phyloP scores from a whole-genome alignment of 2,329 filamentous ascomycete genomes.

The Xylaria polymorpha region DNA sequence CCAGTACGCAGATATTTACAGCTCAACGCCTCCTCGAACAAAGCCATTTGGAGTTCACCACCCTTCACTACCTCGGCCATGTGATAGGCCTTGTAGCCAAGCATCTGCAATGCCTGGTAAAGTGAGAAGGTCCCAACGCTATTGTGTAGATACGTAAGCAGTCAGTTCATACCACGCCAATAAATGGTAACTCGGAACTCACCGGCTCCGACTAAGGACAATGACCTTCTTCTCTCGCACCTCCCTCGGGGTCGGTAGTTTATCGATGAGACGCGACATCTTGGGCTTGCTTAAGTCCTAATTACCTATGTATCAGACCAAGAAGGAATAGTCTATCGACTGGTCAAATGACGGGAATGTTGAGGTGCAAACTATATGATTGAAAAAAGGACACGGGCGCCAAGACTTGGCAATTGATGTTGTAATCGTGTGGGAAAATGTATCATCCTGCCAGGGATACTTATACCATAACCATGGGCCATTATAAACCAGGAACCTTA shows the following conservation, averaged over 20 bases:
- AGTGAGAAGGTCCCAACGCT: slow-evolving; percentile 45
- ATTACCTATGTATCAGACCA: not conserved
- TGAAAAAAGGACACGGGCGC: not conserved
- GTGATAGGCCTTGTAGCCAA: slow-evolving; percentile 44
- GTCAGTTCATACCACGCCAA: not conserved
- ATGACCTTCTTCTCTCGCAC: slow-evolving; percentile 41
- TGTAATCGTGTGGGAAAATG: slow-evolving; percentile 6
- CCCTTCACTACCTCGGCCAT: slow-evolving; percentile 40
- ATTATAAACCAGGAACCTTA: not conserved
- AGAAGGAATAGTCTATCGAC: not conserved
- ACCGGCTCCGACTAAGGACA: slow-evolving; percentile 41
- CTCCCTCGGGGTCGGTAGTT: slow-evolving; percentile 34
- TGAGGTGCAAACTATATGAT: not conserved
- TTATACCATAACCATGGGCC: not conserved
- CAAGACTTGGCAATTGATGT: slow-evolving; percentile 9
- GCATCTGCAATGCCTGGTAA: slow-evolving; percentile 42
- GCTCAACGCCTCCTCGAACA: slow-evolving; percentile 41
- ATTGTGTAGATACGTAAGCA: not conserved
- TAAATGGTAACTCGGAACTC: slow-evolving; percentile 15
- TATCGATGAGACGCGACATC: slow-evolving; percentile 42
- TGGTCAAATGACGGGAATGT: not conserved
- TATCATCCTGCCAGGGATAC: slow-evolving; percentile 15
- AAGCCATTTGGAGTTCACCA: slow-evolving; percentile 34
- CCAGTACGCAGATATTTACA: slow-evolving; percentile 39
- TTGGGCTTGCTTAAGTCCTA: not conserved